Evolutionary conservation across 306 rosid genomes (phyloP).

Genomic region (Castanea sativa): DNA sequence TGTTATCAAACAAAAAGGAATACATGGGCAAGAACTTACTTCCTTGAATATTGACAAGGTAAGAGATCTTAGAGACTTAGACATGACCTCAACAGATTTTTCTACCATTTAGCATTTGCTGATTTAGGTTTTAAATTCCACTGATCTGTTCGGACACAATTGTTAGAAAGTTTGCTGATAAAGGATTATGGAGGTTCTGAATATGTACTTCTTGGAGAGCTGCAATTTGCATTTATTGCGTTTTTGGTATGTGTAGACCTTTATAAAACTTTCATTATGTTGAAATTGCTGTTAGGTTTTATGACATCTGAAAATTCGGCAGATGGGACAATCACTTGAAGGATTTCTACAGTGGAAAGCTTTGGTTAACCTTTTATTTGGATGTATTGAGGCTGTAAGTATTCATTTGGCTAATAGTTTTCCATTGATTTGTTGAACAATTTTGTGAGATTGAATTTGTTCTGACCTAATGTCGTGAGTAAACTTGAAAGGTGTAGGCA

Average conservation of each 20-base stretch:
- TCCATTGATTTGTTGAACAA: background rate
- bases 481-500: background rate
- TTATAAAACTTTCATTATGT: conserved; percentile 4
- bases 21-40: conserved; percentile 79
- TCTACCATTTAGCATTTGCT: conserved; percentile 8
- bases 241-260: conserved; percentile 54
- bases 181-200: conserved; percentile 84
- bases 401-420: conserved; percentile 1
- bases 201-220: conserved; percentile 80
- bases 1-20: conserved; percentile 67
- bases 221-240: conserved; percentile 83
- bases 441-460: background rate
- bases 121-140: conserved; percentile 20
- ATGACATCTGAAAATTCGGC: conserved; percentile 30
- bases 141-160: conserved; percentile 55
- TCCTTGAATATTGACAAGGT: conserved; percentile 92
- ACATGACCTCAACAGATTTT: background rate
- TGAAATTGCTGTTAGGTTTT: conserved; percentile 10
- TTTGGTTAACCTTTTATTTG: conserved; percentile 73
- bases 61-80: background rate
- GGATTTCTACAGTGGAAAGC: conserved; percentile 95
- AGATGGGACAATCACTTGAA: conserved; percentile 96
- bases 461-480: background rate
- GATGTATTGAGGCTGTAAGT: conserved; percentile 89
- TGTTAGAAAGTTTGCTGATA: conserved; percentile 64